Conservation (phyloP, 2,329 filamentous ascomycete genomes). For the Pestalotiopsis sp. region DNA sequence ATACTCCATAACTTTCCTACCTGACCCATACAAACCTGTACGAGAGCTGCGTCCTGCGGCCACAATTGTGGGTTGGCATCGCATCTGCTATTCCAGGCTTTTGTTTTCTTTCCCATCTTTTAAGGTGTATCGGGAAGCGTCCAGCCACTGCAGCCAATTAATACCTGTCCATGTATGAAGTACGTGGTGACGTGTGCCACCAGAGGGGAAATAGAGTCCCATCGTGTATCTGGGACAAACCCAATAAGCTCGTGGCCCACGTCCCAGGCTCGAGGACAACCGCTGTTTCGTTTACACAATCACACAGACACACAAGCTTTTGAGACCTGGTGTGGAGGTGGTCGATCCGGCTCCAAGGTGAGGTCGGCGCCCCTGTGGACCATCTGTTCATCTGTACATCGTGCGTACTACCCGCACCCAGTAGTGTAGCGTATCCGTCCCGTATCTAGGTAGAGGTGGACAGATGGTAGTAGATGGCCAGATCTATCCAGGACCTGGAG, state of each 20-base stretch:
- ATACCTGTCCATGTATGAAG: no score
- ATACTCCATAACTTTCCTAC: not conserved
- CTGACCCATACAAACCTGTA: not conserved
- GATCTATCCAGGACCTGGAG: not conserved
- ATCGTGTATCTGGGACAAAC: constrained; percentile 4
- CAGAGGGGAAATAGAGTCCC: not conserved
- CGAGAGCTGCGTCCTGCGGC: not conserved
- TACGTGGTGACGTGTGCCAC: not conserved
- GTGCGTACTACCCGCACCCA: no score
- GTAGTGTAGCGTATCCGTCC: not conserved
- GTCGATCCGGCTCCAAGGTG: not conserved
- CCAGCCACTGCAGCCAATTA: not conserved
- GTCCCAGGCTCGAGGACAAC: not conserved
- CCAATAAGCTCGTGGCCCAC: constrained; percentile 7
- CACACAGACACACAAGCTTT: not conserved
- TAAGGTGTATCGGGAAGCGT: not conserved
- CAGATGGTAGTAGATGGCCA: not conserved
- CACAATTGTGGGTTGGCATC: not conserved
- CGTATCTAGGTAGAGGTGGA: not conserved
- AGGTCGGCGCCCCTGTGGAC: not conserved
- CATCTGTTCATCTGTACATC: not conserved
- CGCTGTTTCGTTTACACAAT: constrained; percentile 7
- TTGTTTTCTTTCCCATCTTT: not conserved
- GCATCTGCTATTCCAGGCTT: not conserved
- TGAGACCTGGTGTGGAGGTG: not conserved